Evolutionary conservation across 257 asterid species (phyloP).

Genomic region (Solanum chiquidenum): DNA sequence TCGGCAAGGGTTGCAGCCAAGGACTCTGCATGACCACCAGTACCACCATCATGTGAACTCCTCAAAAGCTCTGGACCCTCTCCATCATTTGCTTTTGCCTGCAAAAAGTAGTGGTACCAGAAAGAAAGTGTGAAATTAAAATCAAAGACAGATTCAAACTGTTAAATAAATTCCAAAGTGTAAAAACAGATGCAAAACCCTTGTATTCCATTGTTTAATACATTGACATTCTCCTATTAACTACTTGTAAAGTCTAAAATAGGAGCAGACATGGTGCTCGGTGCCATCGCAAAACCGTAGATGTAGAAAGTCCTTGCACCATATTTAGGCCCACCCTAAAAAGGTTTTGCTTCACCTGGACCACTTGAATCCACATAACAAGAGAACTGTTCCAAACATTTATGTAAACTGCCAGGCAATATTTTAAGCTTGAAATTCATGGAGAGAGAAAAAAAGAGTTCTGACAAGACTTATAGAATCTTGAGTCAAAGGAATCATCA

Average conservation of each 20-base stretch:
- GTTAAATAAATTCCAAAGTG: neutral
- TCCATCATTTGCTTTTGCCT: slow-evolving; percentile 93
- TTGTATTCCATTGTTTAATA: neutral
- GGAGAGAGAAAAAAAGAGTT: neutral
- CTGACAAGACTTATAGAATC: neutral
- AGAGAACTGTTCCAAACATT: neutral
- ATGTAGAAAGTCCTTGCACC: neutral
- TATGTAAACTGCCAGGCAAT: neutral
- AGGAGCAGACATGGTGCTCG: neutral
- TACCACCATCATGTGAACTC: slow-evolving; percentile 54
- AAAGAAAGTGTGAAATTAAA: neutral
- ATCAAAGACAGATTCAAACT: neutral
- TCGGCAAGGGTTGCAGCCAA: slow-evolving; percentile 83
- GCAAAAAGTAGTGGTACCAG: slow-evolving; percentile 8
- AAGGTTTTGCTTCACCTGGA: neutral
- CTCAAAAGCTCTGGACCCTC: slow-evolving; percentile 93
- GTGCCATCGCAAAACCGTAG: neutral
- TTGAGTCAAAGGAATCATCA: slow-evolving; percentile 9
- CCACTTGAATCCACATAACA: neutral
- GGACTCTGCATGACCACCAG: slow-evolving; percentile 85
- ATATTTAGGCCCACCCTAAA: neutral
- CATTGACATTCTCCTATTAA: neutral
- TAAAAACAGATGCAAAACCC: neutral
- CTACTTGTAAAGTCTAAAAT: neutral
- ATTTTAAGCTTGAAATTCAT: neutral